Percentiles rank a stretch among this genome's conserved stretches.
These are phyloP conservation scores for Diaporthe velutina DNA, from an alignment of 2,329 filamentous ascomycete genomes.

Conservation along the genomic window DNA sequence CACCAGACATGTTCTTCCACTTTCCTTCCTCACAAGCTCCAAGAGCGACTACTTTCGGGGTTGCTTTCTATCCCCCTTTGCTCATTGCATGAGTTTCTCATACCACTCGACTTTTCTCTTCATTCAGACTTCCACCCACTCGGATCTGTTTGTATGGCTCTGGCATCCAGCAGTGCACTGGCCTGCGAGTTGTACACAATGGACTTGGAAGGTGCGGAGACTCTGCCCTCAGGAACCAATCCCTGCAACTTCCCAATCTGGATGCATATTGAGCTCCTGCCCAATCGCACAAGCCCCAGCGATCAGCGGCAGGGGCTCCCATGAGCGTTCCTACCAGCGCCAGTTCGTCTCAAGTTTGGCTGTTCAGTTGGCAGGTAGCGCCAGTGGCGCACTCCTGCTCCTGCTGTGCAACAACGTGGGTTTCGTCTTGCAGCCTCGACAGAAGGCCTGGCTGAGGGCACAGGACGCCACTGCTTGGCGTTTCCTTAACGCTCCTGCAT, in stretches of 20 bases:
- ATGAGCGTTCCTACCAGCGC: neutral
- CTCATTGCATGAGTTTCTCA: no score
- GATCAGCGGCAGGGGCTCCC: conserved; percentile 6
- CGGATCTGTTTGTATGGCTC: neutral
- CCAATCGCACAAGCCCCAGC: conserved; percentile 22
- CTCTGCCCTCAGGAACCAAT: neutral
- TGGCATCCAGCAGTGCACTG: neutral
- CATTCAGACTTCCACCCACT: neutral
- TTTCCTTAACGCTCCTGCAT: conserved; percentile 23
- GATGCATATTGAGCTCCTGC: neutral
- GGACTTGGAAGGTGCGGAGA: neutral
- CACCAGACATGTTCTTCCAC: no score
- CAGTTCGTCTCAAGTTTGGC: conserved; percentile 10
- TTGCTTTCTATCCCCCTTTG: no score
- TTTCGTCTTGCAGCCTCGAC: conserved; percentile 18
- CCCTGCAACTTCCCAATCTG: conserved; percentile 33
- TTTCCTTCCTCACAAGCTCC: neutral
- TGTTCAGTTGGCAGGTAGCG: conserved; percentile 10
- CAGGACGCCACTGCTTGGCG: conserved; percentile 9
- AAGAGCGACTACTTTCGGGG: neutral
- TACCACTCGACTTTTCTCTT: neutral
- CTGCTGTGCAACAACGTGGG: conserved; percentile 24
- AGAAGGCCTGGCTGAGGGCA: neutral
- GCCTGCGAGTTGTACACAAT: neutral
- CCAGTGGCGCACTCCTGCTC: conserved; percentile 11